phyloP scores from a whole-genome alignment of 2,329 filamentous ascomycete species.

The Microascus cirrosus region DNA sequence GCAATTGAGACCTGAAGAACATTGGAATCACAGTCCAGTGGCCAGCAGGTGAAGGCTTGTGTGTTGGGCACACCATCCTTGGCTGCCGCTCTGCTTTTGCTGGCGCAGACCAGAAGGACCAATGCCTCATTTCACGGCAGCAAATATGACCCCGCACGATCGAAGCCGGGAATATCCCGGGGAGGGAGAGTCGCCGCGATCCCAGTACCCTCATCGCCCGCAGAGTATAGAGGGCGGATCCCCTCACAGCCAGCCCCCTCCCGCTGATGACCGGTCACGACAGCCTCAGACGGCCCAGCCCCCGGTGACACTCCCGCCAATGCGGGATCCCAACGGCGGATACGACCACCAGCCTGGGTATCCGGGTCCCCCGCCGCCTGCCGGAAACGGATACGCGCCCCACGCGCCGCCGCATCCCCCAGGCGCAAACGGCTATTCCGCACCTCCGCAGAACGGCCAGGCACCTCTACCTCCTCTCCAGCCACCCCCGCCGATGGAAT shows the following conservation, averaged over 20 bases:
- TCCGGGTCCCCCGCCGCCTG: background rate
- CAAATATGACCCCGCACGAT: conserved; percentile 2
- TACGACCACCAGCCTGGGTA: conserved; percentile 1
- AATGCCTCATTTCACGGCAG: conserved; percentile 4
- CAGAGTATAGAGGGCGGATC: background rate
- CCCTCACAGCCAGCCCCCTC: background rate
- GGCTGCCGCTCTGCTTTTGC: background rate
- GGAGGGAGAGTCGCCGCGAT: background rate
- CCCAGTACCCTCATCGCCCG: conserved; percentile 1
- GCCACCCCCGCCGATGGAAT: conserved; percentile 11
- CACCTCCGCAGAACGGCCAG: conserved; percentile 3
- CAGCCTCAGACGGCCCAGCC: background rate
- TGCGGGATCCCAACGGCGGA: background rate
- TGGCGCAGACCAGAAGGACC: background rate
- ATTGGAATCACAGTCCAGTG: background rate
- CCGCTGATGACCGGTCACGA: conserved; percentile 1
- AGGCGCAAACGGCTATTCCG: background rate
- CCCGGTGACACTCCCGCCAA: conserved; percentile 2
- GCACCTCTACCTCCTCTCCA: conserved; percentile 26
- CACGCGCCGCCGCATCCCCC: conserved; percentile 1
- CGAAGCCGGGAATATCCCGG: background rate
- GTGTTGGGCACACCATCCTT: background rate
- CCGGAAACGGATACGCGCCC: background rate
- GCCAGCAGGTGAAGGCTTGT: background rate
- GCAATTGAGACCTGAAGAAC: background rate